Conservation (phyloP, 1,284 basidiomycete species). For the Albatrellus sp. region DNA sequence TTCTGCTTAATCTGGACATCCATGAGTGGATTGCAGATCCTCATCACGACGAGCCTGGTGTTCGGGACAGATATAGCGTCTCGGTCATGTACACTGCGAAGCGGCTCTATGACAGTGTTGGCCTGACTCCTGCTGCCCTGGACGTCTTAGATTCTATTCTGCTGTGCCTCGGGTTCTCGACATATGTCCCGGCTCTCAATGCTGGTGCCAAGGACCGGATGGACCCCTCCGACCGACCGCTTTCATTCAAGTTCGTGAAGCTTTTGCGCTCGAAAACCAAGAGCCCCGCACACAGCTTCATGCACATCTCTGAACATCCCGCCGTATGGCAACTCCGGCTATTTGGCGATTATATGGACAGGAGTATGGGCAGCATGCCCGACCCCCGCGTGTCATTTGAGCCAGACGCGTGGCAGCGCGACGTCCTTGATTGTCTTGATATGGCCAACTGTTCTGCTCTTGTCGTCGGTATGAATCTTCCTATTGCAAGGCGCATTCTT, state of each 20-base stretch:
- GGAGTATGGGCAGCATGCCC: conserved; percentile 48
- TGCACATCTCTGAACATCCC: conserved; percentile 43
- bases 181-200: conserved; percentile 20
- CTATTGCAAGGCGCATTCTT: background rate
- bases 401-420: conserved; percentile 60
- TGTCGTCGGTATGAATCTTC: conserved; percentile 40
- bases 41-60: conserved; percentile 19
- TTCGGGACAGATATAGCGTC: conserved; percentile 33
- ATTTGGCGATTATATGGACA: conserved; percentile 64
- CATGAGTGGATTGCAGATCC: conserved; percentile 36
- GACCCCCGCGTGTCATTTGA: conserved; percentile 50
- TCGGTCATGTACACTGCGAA: conserved; percentile 33
- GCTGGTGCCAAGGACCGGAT: conserved; percentile 6
- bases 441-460: conserved; percentile 38
- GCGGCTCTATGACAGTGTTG: conserved; percentile 25
- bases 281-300: conserved; percentile 31
- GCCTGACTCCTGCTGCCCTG: conserved; percentile 24
- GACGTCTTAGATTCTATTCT: conserved; percentile 28
- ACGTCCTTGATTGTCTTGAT: conserved; percentile 55
- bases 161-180: conserved; percentile 30
- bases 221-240: conserved; percentile 14
- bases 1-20: conserved; percentile 38
- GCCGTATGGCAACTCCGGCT: conserved; percentile 51
- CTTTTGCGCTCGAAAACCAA: conserved; percentile 34
- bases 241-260: conserved; percentile 45